Base-by-base conservation (phyloP, 2,329 filamentous ascomycete species). In the Exophiala bonariae region DNA sequence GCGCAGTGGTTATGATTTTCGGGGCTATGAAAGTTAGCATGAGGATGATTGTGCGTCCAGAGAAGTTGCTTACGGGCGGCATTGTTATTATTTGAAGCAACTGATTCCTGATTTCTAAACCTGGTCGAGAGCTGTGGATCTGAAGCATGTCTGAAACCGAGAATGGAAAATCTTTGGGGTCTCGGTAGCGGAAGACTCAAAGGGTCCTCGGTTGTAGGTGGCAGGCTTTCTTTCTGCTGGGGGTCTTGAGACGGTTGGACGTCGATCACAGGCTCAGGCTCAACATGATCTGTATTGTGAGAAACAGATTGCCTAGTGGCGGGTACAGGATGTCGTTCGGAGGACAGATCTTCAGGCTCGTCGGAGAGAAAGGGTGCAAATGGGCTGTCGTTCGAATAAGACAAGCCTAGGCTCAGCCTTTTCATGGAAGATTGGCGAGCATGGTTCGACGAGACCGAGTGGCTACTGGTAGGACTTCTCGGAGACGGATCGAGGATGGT, bases 121-220 rank as follows among this genome's bases (percentile, higher is more conserved):
- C 86, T 85, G 64, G 83, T 75, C 9, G 89, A 89, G 52, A 97
- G 72, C 67, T 96, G 90, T 41, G 90, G 87, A 70, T 97, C 92
- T 7, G 91, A 96, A 52, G 89, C 91, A 78, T 96, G 91, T 61
- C 90, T 87, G 66, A 93, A 90, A 63, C 86, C 85, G 70, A 96
- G 74, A 67, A 95, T 67, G 61, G 77, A 83, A 66, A 85, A 83
- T 47, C 80, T 73, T 57, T 78, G 70, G 49, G 69, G 69, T 55
- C 62, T 66, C 47, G 68, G 63, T 17, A 49, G 8, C 34, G 37
- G 64, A 63, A 56, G 62, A 59, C 33, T 6, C 11, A 26, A 11
- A 11, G 23, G 11, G 11, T 26, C 23, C 11, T 26, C 23, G 23
- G 23, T 11, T 26, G 11, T 26, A 26, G 6, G 6, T 26, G 23